A percentile compares a stretch with the other conserved stretches of the same genome.
Evolutionary conservation across 1,139 yeast species (phyloP).

Genomic region (Candida glucosophila): DNA sequence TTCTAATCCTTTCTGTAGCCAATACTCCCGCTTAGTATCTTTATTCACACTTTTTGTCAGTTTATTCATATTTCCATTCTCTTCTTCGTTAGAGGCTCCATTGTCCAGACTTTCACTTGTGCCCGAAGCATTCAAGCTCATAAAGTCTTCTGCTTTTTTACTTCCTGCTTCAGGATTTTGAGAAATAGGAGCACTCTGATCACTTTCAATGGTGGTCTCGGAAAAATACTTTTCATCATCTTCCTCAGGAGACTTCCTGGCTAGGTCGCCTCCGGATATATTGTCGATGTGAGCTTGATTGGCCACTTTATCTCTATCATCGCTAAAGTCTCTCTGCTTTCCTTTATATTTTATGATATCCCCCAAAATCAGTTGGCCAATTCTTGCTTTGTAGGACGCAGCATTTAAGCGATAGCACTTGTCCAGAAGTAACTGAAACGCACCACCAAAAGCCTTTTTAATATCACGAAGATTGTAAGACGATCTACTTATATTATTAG

Average conservation of each 20-base stretch:
- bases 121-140: constrained; percentile 13
- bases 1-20: constrained; percentile 39
- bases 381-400: constrained; percentile 59
- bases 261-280: constrained; percentile 10
- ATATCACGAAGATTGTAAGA: constrained; percentile 76
- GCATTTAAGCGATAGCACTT: constrained; percentile 51
- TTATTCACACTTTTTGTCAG: constrained; percentile 20
- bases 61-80: constrained; percentile 7
- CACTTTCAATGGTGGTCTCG: constrained; percentile 36
- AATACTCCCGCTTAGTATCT: constrained; percentile 29
- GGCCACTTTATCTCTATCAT: constrained; percentile 56
- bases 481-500: constrained; percentile 80
- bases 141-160: constrained; percentile 17
- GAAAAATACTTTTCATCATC: constrained; percentile 33
- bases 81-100: constrained; percentile 8
- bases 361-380: constrained; percentile 73
- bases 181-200: constrained; percentile 6
- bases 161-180: constrained; percentile 8
- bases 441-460: constrained; percentile 86
- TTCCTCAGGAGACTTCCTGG: constrained; percentile 1
- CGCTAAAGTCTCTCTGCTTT: constrained; percentile 68
- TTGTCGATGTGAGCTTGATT: constrained; percentile 49
- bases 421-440: constrained; percentile 70
- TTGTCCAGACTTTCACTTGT: constrained; percentile 4
- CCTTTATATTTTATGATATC: constrained; percentile 74